These are phyloP conservation scores for Stentor coeruleus DNA, from an alignment of 73 alveolate genomes.

Conservation along the genomic window DNA sequence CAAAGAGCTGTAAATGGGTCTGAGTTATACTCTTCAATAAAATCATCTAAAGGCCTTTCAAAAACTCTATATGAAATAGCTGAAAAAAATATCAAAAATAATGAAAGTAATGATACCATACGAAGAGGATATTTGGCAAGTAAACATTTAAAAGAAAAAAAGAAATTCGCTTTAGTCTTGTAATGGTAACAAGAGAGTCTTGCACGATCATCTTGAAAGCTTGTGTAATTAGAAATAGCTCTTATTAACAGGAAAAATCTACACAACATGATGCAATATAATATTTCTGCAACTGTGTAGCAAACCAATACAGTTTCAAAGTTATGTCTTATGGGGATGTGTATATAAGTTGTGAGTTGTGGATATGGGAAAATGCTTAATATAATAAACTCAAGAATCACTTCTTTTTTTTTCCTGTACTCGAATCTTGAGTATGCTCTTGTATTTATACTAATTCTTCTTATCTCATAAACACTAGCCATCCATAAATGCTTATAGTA, in stretches of 20 bases:
- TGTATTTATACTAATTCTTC: not conserved
- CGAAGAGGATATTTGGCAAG: not conserved
- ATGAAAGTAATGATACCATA: not conserved
- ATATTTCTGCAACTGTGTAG: constrained; percentile 5
- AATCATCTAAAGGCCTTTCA: not conserved
- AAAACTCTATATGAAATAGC: not conserved
- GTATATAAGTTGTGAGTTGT: not conserved
- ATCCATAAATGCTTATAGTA: not conserved
- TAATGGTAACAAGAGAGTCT: not conserved
- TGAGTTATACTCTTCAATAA: not conserved
- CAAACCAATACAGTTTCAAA: not conserved
- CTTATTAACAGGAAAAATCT: not conserved
- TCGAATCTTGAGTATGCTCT: not conserved
- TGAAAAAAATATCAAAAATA: not conserved
- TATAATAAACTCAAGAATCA: not conserved
- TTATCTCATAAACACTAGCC: not conserved
- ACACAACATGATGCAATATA: not conserved
- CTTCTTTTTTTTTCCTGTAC: not conserved
- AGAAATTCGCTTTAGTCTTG: not conserved
- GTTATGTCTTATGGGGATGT: not conserved
- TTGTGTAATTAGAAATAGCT: not conserved
- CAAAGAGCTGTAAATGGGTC: constrained; percentile 3
- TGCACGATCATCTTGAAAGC: constrained; percentile 2
- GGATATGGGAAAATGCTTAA: constrained; percentile 23
- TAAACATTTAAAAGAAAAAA: not conserved